phyloP scores from a whole-genome alignment of 2,329 filamentous ascomycete genomes.

The Botryotinia globosa region DNA sequence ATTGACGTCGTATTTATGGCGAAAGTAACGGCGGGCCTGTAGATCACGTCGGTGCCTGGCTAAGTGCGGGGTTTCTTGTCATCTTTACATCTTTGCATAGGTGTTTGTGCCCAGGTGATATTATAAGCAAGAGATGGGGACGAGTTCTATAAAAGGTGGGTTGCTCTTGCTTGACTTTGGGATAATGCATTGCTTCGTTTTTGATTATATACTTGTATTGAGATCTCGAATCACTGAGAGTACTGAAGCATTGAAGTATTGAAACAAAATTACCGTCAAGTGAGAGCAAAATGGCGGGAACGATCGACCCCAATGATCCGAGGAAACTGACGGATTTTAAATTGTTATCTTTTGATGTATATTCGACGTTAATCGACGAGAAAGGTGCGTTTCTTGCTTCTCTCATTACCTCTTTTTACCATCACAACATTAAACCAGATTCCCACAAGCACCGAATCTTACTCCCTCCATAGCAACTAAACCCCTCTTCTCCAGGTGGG shows the following conservation, averaged over 20 bases:
- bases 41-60: background rate
- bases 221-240: background rate
- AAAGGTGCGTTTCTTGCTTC: slow-evolving; percentile 2
- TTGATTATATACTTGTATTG: too few relatives aligned
- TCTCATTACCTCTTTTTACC: background rate
- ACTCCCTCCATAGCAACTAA: too few relatives aligned
- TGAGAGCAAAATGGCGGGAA: background rate
- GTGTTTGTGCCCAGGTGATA: background rate
- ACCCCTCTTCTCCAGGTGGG: slow-evolving; percentile 8
- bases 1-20: background rate
- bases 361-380: slow-evolving; percentile 26
- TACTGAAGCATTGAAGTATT: background rate
- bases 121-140: background rate
- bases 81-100: background rate
- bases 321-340: slow-evolving; percentile 26
- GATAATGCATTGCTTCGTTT: background rate
- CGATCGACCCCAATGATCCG: slow-evolving; percentile 18
- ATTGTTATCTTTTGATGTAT: slow-evolving; percentile 26
- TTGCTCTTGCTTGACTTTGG: background rate
- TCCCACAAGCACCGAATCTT: background rate
- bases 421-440: background rate
- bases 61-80: background rate
- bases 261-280: background rate
- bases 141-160: background rate
- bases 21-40: background rate